phyloP scores from a whole-genome alignment of 192 early-diverging fungal species.

The Funneliformis geosporum region DNA sequence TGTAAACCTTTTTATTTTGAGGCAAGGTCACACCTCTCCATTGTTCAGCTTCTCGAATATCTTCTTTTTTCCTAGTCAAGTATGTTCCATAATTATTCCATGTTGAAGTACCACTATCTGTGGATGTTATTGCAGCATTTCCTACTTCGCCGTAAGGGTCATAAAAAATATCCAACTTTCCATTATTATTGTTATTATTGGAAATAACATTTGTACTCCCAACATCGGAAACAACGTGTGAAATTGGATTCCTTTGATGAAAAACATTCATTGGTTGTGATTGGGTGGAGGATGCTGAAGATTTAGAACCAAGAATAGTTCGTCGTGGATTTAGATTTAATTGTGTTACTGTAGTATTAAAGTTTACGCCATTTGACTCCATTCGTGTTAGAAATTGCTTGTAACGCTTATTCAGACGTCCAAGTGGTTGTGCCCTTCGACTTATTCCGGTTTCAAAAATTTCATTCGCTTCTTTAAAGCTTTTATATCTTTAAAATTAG shows the following conservation, averaged over 20 bases:
- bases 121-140: not conserved
- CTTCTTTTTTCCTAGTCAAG: slow-evolving; percentile 68
- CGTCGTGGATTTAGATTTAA: not conserved
- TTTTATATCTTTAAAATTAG: slow-evolving; percentile 13
- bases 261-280: slow-evolving; percentile 14
- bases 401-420: slow-evolving; percentile 58
- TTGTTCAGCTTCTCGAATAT: slow-evolving; percentile 54
- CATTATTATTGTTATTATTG: slow-evolving; percentile 7
- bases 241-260: not conserved
- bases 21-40: slow-evolving; percentile 63
- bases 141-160: slow-evolving; percentile 23
- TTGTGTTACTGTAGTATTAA: not conserved
- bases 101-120: not conserved
- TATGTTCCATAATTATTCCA: slow-evolving; percentile 68
- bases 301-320: slow-evolving; percentile 32
- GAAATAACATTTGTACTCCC: not conserved
- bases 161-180: slow-evolving; percentile 35
- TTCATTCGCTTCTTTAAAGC: slow-evolving; percentile 63
- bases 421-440: slow-evolving; percentile 70
- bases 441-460: slow-evolving; percentile 67
- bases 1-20: not conserved
- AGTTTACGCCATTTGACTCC: slow-evolving; percentile 25
- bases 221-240: not conserved
- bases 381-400: slow-evolving; percentile 61
- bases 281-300: slow-evolving; percentile 20